Percentiles rank a stretch among this genome's conserved stretches.
These are phyloP conservation scores for Heliophila coronopifolia DNA, from an alignment of 441 rosid species.

Conservation along the genomic window DNA sequence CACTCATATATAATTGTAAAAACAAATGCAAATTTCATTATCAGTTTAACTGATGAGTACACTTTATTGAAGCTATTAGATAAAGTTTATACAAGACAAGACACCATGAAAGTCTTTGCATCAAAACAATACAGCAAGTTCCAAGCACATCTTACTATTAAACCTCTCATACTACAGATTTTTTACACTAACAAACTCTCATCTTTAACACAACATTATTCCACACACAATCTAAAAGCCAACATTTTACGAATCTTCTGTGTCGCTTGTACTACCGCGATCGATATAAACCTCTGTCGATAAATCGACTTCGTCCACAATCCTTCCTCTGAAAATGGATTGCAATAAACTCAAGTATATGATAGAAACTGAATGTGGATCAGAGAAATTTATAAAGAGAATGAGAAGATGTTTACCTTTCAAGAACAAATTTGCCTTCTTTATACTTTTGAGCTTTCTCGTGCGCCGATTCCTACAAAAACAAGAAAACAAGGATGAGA, in stretches of 20 bases:
- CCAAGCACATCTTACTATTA: constrained; percentile 8
- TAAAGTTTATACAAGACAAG: constrained; percentile 5
- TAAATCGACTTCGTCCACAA: constrained; percentile 66
- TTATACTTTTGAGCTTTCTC: constrained; percentile 71
- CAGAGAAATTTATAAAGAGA: constrained; percentile 8
- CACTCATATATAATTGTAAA: background rate
- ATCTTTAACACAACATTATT: constrained; percentile 12
- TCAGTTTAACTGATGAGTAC: background rate
- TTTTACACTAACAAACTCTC: constrained; percentile 22
- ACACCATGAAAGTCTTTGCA: background rate
- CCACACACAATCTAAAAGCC: constrained; percentile 2
- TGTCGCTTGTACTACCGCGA: constrained; percentile 46
- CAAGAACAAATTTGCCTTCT: constrained; percentile 75
- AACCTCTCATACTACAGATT: constrained; percentile 13
- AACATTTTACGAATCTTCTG: constrained; percentile 41
- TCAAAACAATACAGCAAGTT: constrained; percentile 2
- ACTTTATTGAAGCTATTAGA: constrained; percentile 9
- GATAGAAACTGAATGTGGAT: background rate
- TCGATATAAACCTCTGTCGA: constrained; percentile 56
- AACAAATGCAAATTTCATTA: background rate
- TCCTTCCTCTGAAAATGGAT: constrained; percentile 47
- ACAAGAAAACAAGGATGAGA: constrained; percentile 2
- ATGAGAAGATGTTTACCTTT: constrained; percentile 45
- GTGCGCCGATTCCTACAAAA: constrained; percentile 60
- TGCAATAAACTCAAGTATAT: background rate